phyloP scores from a whole-genome alignment of 305 asterid species.

The Fraxinus baroniana region DNA sequence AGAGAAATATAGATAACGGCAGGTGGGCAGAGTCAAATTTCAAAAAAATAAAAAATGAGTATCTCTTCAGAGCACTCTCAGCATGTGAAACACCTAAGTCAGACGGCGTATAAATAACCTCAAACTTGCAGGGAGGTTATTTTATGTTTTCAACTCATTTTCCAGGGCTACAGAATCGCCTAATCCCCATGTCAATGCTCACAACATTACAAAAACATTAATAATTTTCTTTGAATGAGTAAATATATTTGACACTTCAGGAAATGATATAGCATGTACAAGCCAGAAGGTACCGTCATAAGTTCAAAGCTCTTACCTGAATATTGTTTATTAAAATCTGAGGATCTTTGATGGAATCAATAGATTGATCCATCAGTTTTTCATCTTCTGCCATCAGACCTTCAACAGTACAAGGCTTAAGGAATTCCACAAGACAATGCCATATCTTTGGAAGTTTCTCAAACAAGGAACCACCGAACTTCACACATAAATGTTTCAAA shows the following conservation, averaged over 20 bases:
- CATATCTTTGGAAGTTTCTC: conserved; percentile 88
- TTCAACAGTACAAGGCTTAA: conserved; percentile 71
- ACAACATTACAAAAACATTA: background rate
- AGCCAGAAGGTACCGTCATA: background rate
- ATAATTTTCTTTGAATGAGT: background rate
- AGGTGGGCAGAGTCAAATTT: background rate
- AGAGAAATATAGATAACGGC: background rate
- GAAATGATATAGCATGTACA: background rate
- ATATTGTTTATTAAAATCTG: conserved; percentile 88
- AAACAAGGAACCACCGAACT: conserved; percentile 79
- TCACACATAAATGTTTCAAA: conserved; percentile 77
- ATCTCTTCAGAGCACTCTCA: conserved; percentile 13
- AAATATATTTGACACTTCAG: background rate
- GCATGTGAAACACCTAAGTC: conserved; percentile 3
- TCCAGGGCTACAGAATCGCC: background rate
- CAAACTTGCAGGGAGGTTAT: background rate
- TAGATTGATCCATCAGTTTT: conserved; percentile 57
- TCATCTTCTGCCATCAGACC: conserved; percentile 63
- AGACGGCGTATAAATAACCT: background rate
- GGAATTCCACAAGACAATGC: conserved; percentile 94
- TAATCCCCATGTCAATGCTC: background rate
- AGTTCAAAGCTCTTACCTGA: conserved; percentile 54
- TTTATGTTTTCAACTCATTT: background rate
- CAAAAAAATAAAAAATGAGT: background rate
- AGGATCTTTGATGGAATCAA: conserved; percentile 67